These are phyloP conservation scores for Fraxinus greggii DNA, from an alignment of 305 asterid species.

Conservation along the genomic window DNA sequence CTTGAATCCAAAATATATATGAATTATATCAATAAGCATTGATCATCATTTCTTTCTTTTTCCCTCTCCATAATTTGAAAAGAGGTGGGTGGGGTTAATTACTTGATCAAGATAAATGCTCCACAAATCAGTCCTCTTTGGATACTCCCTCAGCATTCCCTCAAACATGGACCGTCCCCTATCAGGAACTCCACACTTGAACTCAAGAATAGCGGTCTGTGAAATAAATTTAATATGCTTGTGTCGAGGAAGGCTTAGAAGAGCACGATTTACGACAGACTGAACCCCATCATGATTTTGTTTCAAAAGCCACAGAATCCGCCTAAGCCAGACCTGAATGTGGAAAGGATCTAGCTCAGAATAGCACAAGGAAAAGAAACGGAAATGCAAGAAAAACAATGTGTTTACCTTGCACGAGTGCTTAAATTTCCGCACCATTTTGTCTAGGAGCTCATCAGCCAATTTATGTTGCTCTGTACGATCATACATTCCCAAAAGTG, in stretches of 20 bases:
- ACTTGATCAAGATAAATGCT: slow-evolving; percentile 91
- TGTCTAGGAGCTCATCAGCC: slow-evolving; percentile 71
- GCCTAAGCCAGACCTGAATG: slow-evolving; percentile 80
- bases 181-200: slow-evolving; percentile 83
- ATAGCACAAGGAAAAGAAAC: neutral
- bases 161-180: slow-evolving; percentile 90
- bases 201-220: slow-evolving; percentile 82
- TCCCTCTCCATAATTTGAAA: neutral
- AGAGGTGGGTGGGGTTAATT: slow-evolving; percentile 16
- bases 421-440: slow-evolving; percentile 81
- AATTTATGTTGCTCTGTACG: slow-evolving; percentile 69
- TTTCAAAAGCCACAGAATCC: slow-evolving; percentile 53
- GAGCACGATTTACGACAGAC: slow-evolving; percentile 66
- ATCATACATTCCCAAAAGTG: slow-evolving; percentile 80
- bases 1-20: neutral
- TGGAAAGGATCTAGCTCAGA: slow-evolving; percentile 1
- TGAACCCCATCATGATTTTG: slow-evolving; percentile 61
- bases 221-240: slow-evolving; percentile 81
- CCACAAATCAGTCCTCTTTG: slow-evolving; percentile 94
- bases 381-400: neutral
- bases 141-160: slow-evolving; percentile 84
- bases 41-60: neutral
- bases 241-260: slow-evolving; percentile 65
- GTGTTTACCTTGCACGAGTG: slow-evolving; percentile 70
- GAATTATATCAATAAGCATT: neutral